phyloP scores from a whole-genome alignment of 2,329 filamentous ascomycete species.

The Hymenoscyphus fraxineus region DNA sequence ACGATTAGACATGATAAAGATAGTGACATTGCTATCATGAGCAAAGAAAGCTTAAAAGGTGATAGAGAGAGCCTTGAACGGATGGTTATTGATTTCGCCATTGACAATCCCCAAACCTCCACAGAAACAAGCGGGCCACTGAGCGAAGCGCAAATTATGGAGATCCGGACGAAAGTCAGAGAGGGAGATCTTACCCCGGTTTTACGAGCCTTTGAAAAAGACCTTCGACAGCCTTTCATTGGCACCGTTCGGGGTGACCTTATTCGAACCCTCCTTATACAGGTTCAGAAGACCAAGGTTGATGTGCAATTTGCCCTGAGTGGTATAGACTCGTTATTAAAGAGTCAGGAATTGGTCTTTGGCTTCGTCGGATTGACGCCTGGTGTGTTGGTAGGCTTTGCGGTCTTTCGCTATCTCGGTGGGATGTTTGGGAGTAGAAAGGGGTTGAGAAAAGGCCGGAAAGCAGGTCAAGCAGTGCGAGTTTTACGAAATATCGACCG shows the following conservation, averaged over 20 bases:
- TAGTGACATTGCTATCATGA: conserved; percentile 96
- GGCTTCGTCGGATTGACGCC: conserved; percentile 95
- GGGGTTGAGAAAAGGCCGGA: conserved; percentile 61
- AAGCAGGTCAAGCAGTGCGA: conserved; percentile 67
- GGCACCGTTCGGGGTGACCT: conserved; percentile 84
- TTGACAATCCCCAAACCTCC: conserved; percentile 68
- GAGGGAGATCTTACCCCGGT: conserved; percentile 94
- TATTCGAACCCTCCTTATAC: conserved; percentile 85
- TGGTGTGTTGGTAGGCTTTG: conserved; percentile 81
- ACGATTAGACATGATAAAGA: conserved; percentile 91
- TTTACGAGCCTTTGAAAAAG: conserved; percentile 84
- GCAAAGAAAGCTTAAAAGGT: conserved; percentile 82
- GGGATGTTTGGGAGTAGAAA: conserved; percentile 66
- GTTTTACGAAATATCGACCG: conserved; percentile 86
- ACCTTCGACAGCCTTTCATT: conserved; percentile 75
- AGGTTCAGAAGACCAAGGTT: conserved; percentile 98
- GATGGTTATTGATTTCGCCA: conserved; percentile 96
- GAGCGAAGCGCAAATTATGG: conserved; percentile 65
- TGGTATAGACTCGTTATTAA: conserved; percentile 89
- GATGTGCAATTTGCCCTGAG: conserved; percentile 95
- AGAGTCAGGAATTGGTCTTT: conserved; percentile 95
- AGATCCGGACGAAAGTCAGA: conserved; percentile 74
- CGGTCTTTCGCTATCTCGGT: conserved; percentile 67
- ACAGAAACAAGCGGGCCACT: conserved; percentile 47
- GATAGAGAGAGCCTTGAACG: conserved; percentile 90